Evolutionary conservation across 768 basidiomycete genomes (phyloP).

Genomic region (Pleurotus sapidus): DNA sequence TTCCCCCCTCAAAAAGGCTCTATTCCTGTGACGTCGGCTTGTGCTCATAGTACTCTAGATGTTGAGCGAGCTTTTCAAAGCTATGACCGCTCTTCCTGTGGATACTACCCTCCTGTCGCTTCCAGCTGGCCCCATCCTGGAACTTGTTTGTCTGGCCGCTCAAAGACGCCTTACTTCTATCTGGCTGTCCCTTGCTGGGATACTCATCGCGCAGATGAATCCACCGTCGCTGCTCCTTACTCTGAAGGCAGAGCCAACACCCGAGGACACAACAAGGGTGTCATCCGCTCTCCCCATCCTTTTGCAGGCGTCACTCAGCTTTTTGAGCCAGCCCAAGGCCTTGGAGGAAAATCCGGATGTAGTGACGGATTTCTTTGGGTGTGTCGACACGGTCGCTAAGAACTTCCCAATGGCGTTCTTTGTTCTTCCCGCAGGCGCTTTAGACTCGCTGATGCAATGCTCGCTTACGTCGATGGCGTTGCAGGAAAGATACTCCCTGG

Average conservation of each 20-base stretch:
- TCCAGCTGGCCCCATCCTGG: constrained; percentile 78
- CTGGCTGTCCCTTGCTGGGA: constrained; percentile 82
- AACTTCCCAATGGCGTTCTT: constrained; percentile 63
- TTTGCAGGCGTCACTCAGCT: constrained; percentile 51
- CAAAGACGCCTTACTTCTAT: constrained; percentile 73
- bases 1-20: neutral
- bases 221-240: constrained; percentile 56
- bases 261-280: constrained; percentile 58
- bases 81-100: constrained; percentile 77
- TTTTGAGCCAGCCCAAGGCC: constrained; percentile 53
- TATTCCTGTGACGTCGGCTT: neutral
- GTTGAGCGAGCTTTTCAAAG: constrained; percentile 80
- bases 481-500: constrained; percentile 85
- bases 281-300: constrained; percentile 52
- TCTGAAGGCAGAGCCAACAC: constrained; percentile 49
- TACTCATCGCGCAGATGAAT: constrained; percentile 79
- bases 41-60: constrained; percentile 40
- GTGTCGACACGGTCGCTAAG: constrained; percentile 72
- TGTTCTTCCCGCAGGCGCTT: constrained; percentile 56
- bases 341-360: constrained; percentile 94
- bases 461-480: constrained; percentile 63
- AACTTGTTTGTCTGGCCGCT: constrained; percentile 69
- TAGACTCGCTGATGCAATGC: constrained; percentile 70
- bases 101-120: constrained; percentile 80
- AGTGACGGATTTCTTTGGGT: constrained; percentile 85